Evolutionary conservation across 1,284 basidiomycete species (phyloP), one percentile per base, ranked within the genome.

Genomic region (Rhodotorula sp.): DNA sequence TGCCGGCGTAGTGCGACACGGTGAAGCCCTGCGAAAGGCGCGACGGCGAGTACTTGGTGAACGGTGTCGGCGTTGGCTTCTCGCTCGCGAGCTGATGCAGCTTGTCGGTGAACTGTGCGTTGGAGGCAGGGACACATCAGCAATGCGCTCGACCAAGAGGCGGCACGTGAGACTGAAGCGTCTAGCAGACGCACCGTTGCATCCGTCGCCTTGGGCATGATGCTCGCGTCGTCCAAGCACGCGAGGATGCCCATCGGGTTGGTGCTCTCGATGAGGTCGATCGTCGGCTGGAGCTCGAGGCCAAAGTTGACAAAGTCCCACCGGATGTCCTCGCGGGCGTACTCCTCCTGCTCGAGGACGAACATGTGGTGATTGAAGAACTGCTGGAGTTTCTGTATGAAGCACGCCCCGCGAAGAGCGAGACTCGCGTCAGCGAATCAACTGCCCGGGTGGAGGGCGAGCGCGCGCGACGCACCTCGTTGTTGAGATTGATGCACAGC

Each of bases 311-410:
- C 91, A 80, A 97, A 98, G 80, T 97, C 91, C 97, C 97, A 99
- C 73, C 96, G 90, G 81, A 99, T 99, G 56, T 90, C 90, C 81
- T 99, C 97, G 42, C 97, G 88, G 19, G 93, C 88, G 82, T 99
- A 99, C 82, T 99, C 97, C 81, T 99, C 96, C 81, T 99, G 97
- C 84, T 99, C 97, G 53, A 99, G 88, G 19, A 97, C 94, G 82
- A 99, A 99, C 97, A 99, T 99, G 82, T 99, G 97, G 82, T 98
- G 94, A 80, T 99, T 99, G 87, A 97, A 97, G 84, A 95, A 97
- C 80, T 95, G 93, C 81, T 96, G 93, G 13, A 97, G 86, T 80
- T 91, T 94, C 85, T 76, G 70, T 14, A 12, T 34, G 54, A 2
- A 19, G 48, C 0, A 45, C 7, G 21, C 19, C 19, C 14, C 9